Percentiles rank a stretch among this genome's conserved stretches.
phyloP scores from a whole-genome alignment of 208 protist species.

The Trypanosoma mega region DNA sequence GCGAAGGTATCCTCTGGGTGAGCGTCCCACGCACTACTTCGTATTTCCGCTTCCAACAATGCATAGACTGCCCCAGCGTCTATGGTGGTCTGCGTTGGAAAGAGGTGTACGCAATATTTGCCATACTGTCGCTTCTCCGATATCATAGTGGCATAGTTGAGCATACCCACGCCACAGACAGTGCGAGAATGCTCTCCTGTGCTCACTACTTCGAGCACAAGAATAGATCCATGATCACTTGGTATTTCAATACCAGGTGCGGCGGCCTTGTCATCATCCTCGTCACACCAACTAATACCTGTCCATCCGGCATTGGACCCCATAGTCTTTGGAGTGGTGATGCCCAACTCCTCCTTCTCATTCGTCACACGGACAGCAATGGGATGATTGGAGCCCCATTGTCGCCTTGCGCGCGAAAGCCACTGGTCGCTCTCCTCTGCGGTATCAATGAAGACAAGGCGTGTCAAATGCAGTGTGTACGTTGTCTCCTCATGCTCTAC shows the following conservation, averaged over 20 bases:
- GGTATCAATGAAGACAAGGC: constrained; percentile 81
- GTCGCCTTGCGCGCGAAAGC: constrained; percentile 49
- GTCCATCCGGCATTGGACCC: constrained; percentile 31
- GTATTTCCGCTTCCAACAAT: constrained; percentile 69
- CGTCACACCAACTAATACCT: constrained; percentile 27
- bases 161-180: constrained; percentile 59
- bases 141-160: constrained; percentile 71
- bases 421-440: constrained; percentile 72
- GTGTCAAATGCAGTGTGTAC: constrained; percentile 54
- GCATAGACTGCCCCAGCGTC: constrained; percentile 76
- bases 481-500: constrained; percentile 19
- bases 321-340: constrained; percentile 50
- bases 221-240: constrained; percentile 54
- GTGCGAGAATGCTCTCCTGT: constrained; percentile 15
- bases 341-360: constrained; percentile 44
- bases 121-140: constrained; percentile 65
- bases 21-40: constrained; percentile 63
- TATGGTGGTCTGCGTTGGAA: constrained; percentile 63
- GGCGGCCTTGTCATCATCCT: constrained; percentile 28
- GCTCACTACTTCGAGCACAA: constrained; percentile 72
- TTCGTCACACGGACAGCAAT: constrained; percentile 61
- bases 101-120: constrained; percentile 76
- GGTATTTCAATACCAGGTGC: constrained; percentile 46
- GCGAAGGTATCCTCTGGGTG: constrained; percentile 45
- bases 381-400: constrained; percentile 69